phyloP scores from a whole-genome alignment of 148 eudicot genomes.

The Spergularia bocconei region DNA sequence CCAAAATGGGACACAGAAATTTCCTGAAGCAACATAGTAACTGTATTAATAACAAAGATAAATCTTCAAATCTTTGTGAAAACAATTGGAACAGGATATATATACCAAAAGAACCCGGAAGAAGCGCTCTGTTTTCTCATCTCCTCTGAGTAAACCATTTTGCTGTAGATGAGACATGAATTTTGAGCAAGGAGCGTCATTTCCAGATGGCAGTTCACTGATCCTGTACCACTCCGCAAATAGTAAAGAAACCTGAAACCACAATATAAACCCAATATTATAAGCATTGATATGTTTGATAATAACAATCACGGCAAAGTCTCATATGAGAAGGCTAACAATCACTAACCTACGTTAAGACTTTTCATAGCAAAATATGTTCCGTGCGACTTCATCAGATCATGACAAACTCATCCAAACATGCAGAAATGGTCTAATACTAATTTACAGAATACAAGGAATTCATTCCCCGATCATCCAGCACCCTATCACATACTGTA shows the following conservation, averaged over 20 bases:
- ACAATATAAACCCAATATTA: conserved; percentile 10
- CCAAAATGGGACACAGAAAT: conserved; percentile 82
- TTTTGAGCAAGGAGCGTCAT: conserved; percentile 56
- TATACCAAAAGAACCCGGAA: conserved; percentile 72
- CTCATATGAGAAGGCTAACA: too few species aligned
- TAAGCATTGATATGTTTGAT: not conserved
- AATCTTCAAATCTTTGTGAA: not conserved
- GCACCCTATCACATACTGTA: too few species aligned
- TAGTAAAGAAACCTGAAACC: conserved; percentile 56
- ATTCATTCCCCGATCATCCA: not conserved
- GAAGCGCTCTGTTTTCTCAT: conserved; percentile 75
- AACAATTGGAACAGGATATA: not conserved
- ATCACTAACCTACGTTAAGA: not conserved
- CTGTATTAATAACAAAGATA: conserved; percentile 5
- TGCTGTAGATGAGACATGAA: conserved; percentile 62
- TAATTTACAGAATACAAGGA: not conserved
- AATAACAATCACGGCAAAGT: not conserved
- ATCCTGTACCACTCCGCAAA: conserved; percentile 81
- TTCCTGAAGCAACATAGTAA: conserved; percentile 48
- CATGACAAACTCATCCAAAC: not conserved
- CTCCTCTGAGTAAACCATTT: conserved; percentile 78
- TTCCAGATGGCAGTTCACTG: conserved; percentile 70
- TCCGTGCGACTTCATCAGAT: not conserved
- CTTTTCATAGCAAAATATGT: not conserved
- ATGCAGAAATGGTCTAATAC: not conserved